Base-by-base conservation (phyloP, 768 basidiomycete species). In the Leccinum rimulosum region DNA sequence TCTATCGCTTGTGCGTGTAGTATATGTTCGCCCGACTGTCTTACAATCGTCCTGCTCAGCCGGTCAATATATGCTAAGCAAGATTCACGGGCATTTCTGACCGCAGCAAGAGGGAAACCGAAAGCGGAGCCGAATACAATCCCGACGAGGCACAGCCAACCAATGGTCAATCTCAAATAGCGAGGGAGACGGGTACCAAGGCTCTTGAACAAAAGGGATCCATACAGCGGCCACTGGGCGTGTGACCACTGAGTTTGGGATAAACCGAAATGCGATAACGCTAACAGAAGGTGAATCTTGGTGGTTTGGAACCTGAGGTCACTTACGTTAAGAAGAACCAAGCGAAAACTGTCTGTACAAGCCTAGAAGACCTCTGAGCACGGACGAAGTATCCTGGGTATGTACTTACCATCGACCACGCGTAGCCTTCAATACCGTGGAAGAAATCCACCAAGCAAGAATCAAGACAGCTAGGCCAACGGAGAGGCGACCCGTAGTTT, bases 51-150 rank as follows among this genome's bases (percentile, higher is more conserved):
- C 78, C 82, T 86, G 62, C n/a, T n/a, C 53, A 35, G 36, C 38
- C 45, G 30, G 55, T 66, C 57, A 68, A 62, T 59, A 60, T 59
- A 45, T 45, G 10, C 19, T 48, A 56, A 54, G 52, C 48, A 50
- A 54, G 49, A 50, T 47, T 48, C 36, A 33, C 28, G 64, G 22
- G 43, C 49, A 3, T 50, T 52, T 66, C 80, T 47, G 61, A 88
- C 89, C 52, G 69, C 74, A 50, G 80, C 72, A 30, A 88, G 80
- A 27, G 78, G 75, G 75, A 93, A 90, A 10, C 93, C 93, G 70
- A 92, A 95, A 0, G 91, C 93, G 19, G 90, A 93, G 31, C 93
- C 93, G 59, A 95, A 88, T 50, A 93, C 77, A 57, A 93, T 84
- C 15, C 69, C 91, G 50, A 95, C 68, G 45, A 95, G 83, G 60